Evolutionary conservation across 2,329 filamentous ascomycete species (phyloP), one percentile per base, ranked within the genome.

Genomic region (Rhynchosporium secalis): DNA sequence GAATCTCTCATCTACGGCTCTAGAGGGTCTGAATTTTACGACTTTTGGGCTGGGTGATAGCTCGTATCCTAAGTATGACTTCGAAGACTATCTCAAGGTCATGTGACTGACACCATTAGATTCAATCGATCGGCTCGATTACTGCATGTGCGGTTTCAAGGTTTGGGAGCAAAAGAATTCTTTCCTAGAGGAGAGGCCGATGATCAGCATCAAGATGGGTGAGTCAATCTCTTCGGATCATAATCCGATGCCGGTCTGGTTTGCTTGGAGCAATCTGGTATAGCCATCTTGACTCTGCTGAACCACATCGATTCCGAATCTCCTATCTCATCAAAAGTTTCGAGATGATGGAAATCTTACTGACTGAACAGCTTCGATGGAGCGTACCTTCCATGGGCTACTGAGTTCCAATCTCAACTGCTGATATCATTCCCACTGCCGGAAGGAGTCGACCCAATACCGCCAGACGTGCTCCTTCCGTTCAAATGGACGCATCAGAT

Each of bases 91-190:
- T 43, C 7, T 58, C n/a, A 13, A 15, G 31, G 33, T 61, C 47
- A 59, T 48, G 51, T 46, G 56, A 48, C 62, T 68, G 26, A 66
- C 58, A 10, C 20, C 20, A 26, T 15, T 64, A 94, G 90, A 72
- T 96, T 92, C 76, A 99, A 99, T 77, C 96, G 91, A 86, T 92
- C 94, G 20, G 90, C 90, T 51, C 85, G 92, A 56, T 96, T 97
- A 76, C 80, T 99, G 51, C 86, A 92, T 71, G 94, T 92, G 70
- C 86, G 95, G 15, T 79, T 99, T 40, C 75, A 88, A 43, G 92
- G 96, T 73, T 83, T 99, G 0, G 94, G 94, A 1, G 95, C 91
- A 2, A 81, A 81, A 47, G 84, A 91, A 54, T 85, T 95, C 65
- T 89, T 90, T 70, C 85, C 88, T 46, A 81, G 87, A 43, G 95